Evolutionary conservation across 345 rosid genomes (phyloP), one percentile per base, ranked within the genome.

Genomic region (Eutrema japonicum): DNA sequence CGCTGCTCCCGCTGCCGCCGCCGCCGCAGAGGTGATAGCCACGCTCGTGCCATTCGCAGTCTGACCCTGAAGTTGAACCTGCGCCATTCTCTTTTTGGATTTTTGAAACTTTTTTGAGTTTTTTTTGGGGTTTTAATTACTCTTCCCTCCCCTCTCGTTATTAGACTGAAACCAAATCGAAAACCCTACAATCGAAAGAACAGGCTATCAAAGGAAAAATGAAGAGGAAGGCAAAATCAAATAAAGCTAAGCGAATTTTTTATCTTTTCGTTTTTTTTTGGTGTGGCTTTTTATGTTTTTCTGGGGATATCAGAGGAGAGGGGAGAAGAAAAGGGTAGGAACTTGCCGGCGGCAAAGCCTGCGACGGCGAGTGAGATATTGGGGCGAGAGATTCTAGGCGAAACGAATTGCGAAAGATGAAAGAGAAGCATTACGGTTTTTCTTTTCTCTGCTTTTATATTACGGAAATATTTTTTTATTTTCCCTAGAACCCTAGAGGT

Each of bases 111-210:
- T 74, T 73, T 73, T 55, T 38, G 4, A 11, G 16, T 66, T 68
- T 55, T 18, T 72, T 45, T 52, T 27, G 49, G 79, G 68, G 65
- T 83, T 75, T 72, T 67, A 30, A 52, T 5, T 8, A 56, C 48
- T 78, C 92, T 86, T 90, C 96, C 89, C 95, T 87, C 95, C 87
- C 91, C 96, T 88, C 96, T 80, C 78, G 76, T 86, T 83, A 83
- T 80, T 75, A 78, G 64, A 74, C 50, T 54, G 60, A 60, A 77
- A 77, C 22, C 29, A 40, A 78, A 78, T 33, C 71, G 52, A 77
- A 55, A 22, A 22, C 26, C 26, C 26, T 22, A 22, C 26, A 22
- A 22, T 60, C 41, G 38, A 75, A 33, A 54, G 13, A 61, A 50
- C 61, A 69, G 59, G 54, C n/a, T 59, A 60, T 29, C 61, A 26